Percentiles rank a stretch among this genome's conserved stretches.
Evolutionary conservation across 371 early-diverging fungal species (phyloP).

Genomic region (Choanephora cucurbitarum): DNA sequence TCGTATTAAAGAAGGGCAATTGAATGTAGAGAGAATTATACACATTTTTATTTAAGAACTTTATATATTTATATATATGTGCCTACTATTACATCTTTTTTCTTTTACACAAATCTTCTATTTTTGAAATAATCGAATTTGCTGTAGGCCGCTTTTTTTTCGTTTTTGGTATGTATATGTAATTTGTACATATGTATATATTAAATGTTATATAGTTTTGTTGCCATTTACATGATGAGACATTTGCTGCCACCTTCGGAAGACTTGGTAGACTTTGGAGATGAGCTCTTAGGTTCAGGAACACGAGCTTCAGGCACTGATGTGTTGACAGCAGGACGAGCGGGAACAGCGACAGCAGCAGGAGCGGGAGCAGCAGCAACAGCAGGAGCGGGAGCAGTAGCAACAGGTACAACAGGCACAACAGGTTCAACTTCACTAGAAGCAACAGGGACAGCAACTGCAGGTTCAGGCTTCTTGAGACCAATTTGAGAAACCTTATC

Average conservation of each 20-base stretch:
- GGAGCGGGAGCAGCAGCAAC: conserved; percentile 4
- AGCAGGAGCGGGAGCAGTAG: conserved; percentile 2
- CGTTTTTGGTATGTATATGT: conserved; percentile 11
- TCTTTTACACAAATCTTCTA: background rate
- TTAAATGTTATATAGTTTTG: background rate
- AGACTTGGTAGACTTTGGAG: conserved; percentile 12
- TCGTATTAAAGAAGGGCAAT: too few species aligned
- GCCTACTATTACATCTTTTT: background rate
- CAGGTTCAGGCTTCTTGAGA: conserved; percentile 27
- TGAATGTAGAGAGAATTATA: too few species aligned
- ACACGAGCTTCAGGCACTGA: conserved; percentile 4
- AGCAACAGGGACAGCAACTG: conserved; percentile 24
- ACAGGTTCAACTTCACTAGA: conserved; percentile 22
- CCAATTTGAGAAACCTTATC: conserved; percentile 3
- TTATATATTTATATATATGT: background rate
- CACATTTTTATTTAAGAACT: background rate
- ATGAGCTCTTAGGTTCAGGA: conserved; percentile 3
- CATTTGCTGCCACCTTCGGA: conserved; percentile 21
- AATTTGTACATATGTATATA: conserved; percentile 13
- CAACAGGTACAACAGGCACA: conserved; percentile 10
- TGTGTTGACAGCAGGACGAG: conserved; percentile 2
- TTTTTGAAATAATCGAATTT: background rate
- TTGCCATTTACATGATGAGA: conserved; percentile 30
- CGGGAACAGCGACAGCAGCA: conserved; percentile 3
- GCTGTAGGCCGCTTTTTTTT: background rate